These are phyloP conservation scores for Sisymbrium altissimum DNA, from an alignment of 345 rosid species.

Conservation along the genomic window DNA sequence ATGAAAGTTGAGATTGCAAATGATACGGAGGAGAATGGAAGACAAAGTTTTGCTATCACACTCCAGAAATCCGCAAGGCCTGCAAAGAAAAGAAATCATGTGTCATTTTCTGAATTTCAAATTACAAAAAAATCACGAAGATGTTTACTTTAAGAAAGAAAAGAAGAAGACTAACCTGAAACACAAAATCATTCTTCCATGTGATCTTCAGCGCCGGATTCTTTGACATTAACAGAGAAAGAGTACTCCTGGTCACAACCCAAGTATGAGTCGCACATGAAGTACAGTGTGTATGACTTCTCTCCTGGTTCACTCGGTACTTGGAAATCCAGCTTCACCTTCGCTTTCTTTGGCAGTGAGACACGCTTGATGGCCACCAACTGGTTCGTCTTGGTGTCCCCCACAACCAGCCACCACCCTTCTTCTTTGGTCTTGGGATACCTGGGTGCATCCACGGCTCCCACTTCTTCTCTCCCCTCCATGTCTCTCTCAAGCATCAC, in stretches of 20 bases:
- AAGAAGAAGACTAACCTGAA: constrained; percentile 4
- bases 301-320: constrained; percentile 65
- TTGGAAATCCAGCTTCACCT: constrained; percentile 74
- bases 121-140: neutral
- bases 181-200: constrained; percentile 25
- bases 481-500: constrained; percentile 75
- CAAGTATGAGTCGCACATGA: constrained; percentile 86
- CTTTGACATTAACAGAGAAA: constrained; percentile 58
- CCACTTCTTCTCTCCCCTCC: constrained; percentile 81
- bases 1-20: neutral
- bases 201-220: constrained; percentile 36
- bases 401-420: constrained; percentile 98
- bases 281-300: constrained; percentile 62
- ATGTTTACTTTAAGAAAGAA: neutral
- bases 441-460: constrained; percentile 64
- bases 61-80: neutral
- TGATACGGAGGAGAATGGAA: neutral
- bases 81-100: constrained; percentile 1
- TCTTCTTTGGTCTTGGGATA: constrained; percentile 87
- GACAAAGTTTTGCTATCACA: neutral
- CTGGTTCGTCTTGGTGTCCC: constrained; percentile 75
- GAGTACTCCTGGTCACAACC: constrained; percentile 89
- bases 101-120: neutral
- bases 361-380: constrained; percentile 88
- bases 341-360: constrained; percentile 68